Evolutionary conservation across 768 basidiomycete species (phyloP).

Genomic region (Pholiota microspora): DNA sequence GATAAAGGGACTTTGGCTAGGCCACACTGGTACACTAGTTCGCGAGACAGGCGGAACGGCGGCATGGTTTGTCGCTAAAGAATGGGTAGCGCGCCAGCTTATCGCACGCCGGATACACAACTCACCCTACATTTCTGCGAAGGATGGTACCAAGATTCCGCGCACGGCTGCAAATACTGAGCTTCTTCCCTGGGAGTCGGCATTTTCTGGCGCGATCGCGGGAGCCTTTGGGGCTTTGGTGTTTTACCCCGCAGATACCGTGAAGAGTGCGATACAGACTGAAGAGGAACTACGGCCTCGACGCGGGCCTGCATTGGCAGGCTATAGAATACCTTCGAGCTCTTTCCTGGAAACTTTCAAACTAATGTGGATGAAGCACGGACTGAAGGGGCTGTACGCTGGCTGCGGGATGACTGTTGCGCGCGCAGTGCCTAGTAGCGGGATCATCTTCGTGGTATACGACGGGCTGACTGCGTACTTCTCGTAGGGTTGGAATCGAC

Average conservation of each 20-base stretch:
- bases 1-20: conserved; percentile 90
- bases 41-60: conserved; percentile 90
- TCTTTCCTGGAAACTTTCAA: conserved; percentile 57
- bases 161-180: conserved; percentile 36
- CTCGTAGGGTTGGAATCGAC: conserved; percentile 21
- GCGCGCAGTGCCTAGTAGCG: conserved; percentile 84
- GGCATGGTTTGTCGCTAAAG: conserved; percentile 91
- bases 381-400: conserved; percentile 83
- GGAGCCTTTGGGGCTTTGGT: conserved; percentile 84
- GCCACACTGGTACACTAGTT: conserved; percentile 90
- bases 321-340: conserved; percentile 17
- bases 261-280: conserved; percentile 95
- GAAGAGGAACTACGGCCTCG: conserved; percentile 77
- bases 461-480: conserved; percentile 62
- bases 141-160: conserved; percentile 11
- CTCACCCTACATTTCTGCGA: conserved; percentile 11
- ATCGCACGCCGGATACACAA: conserved; percentile 43
- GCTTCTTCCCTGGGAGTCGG: conserved; percentile 78
- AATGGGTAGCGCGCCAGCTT: conserved; percentile 65
- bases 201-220: conserved; percentile 82
- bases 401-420: conserved; percentile 91
- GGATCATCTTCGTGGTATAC: conserved; percentile 91
- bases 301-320: conserved; percentile 13
- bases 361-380: conserved; percentile 73
- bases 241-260: conserved; percentile 93